These are phyloP conservation scores for Thalassiosira livingstoniorum DNA, from an alignment of 352 stramenopile genomes.

Conservation along the genomic window DNA sequence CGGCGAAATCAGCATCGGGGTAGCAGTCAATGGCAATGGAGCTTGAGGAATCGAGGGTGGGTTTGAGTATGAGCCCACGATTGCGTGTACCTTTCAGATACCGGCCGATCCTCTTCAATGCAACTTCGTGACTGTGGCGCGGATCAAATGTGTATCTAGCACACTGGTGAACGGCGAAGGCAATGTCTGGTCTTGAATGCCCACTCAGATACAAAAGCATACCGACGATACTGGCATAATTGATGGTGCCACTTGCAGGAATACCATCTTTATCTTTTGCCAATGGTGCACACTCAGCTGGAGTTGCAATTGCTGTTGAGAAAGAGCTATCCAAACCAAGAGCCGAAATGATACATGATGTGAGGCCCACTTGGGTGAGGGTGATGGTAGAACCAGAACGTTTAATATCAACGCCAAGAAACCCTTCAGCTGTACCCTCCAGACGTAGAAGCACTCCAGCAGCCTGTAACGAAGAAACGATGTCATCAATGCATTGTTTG, in stretches of 20 bases:
- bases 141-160: not conserved
- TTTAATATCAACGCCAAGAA: too few relatives aligned
- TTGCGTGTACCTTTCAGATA: slow-evolving; percentile 6
- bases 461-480: too few relatives aligned
- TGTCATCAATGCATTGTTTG: too few relatives aligned
- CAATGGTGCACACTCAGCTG: too few relatives aligned
- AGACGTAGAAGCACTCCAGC: too few relatives aligned
- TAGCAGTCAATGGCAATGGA: not conserved
- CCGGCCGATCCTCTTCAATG: slow-evolving; percentile 8
- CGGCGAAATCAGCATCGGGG: not conserved
- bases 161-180: not conserved
- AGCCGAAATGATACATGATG: too few relatives aligned
- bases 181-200: not conserved
- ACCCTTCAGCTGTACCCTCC: too few relatives aligned
- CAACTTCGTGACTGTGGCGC: not conserved
- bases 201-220: slow-evolving; percentile 11
- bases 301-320: too few relatives aligned
- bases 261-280: too few relatives aligned
- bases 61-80: not conserved
- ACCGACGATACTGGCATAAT: slow-evolving; percentile 3
- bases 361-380: too few relatives aligned
- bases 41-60: not conserved
- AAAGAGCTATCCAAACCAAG: too few relatives aligned
- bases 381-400: too few relatives aligned
- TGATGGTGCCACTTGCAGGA: not conserved